Conservation (phyloP, 306 rosid species). For the Psophocarpus tetragonolobus region DNA sequence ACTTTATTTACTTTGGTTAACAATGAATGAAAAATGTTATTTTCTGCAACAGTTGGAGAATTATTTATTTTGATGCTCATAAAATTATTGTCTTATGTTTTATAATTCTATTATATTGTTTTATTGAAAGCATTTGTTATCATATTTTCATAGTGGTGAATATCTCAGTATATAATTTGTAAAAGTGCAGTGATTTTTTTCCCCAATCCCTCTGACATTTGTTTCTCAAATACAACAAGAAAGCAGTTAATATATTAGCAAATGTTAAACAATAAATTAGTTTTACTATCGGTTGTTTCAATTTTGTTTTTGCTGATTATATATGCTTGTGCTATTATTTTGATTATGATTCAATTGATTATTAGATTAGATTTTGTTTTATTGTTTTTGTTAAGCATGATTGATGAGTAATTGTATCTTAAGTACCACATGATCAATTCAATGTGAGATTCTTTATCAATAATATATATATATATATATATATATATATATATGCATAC, state of each 20-base stretch:
- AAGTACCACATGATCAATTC: too few species aligned
- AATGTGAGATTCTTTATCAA: too few species aligned
- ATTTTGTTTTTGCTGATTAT: background rate
- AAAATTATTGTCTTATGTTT: background rate
- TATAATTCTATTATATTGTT: background rate
- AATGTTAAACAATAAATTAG: background rate
- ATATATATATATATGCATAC: too few species aligned
- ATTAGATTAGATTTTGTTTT: too few species aligned
- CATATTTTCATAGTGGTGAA: background rate
- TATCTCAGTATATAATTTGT: background rate
- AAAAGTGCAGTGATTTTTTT: background rate
- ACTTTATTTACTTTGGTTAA: background rate
- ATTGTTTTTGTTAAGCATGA: too few species aligned
- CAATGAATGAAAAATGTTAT: conserved; percentile 9
- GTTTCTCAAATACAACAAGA: background rate
- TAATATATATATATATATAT: too few species aligned
- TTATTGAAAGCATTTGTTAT: background rate
- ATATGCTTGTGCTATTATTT: background rate
- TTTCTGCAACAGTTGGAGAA: background rate
- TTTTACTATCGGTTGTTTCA: background rate
- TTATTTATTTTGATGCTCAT: background rate
- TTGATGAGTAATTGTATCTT: too few species aligned
- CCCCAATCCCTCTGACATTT: background rate
- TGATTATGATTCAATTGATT: background rate
- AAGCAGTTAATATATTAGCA: too few species aligned